Evolutionary conservation across 495 filamentous ascomycete species (phyloP), one percentile per base, ranked within the genome.

Genomic region (Astrothelium macrocarpum): DNA sequence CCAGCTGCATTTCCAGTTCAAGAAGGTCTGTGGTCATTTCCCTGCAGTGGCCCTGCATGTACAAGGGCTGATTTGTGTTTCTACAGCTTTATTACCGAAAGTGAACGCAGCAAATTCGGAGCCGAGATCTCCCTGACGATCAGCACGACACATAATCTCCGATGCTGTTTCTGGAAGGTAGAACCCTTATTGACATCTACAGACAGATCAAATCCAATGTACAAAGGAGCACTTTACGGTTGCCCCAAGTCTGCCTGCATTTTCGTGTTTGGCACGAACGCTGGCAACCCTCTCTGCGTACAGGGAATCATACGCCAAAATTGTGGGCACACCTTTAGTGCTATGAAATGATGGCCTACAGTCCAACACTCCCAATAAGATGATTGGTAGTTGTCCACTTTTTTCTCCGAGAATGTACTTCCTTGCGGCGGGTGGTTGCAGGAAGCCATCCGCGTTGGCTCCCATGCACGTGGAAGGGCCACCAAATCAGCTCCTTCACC

Each of bases 1-100:
- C 32, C 92, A 97, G 78, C 80, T 99, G 36, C 94, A 97, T 75
- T 98, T 99, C 75, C 91, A 97, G 73, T 95, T 97, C 80, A 97
- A 97, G 75, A 92, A 86, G 74, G 84, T 86, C 71, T 58, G 71
- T 70, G 29, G 49, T 61, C 25, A 10, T 3, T 7, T 7, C 20
- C 5, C 49, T 56, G 49, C 49, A 56, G 25, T 29, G 20, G 20
- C 2, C 49, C 49, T 56, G 9, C 5, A 16, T 56, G 25, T 29
- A 28, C 25, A 56, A 29, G 23, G 23, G 49, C 25, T 56, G 29
- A 56, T 29, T 56, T 56, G 20, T 12, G 9, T 56, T 56, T 56
- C 43, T 2, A 4, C 36, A 67, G 63, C 64, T 67, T 42, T 67
- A 67, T 32, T 67, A 67, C 60, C 58, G 66, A 31, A 67, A 67